Base-by-base conservation (phyloP, 2,329 filamentous ascomycete species). In the Colletotrichum costaricense region DNA sequence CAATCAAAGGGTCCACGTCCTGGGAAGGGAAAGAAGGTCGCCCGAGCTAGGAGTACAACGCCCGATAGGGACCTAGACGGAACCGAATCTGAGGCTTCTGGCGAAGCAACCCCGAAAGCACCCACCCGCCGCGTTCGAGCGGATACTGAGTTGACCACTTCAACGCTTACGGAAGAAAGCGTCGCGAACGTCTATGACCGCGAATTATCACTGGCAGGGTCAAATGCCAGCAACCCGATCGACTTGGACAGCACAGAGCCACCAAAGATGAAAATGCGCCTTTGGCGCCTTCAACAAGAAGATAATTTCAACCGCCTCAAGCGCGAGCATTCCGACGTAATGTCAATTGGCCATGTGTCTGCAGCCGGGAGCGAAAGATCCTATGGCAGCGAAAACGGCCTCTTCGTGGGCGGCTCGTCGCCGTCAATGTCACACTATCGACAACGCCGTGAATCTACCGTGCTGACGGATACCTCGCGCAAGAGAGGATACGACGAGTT, bases 181-280 rank as follows among this genome's bases (percentile, higher is more conserved):
- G 9, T 19, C 11, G 54, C 9, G 7, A 57, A 22, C 12, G 6
- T 4, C 19, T 33, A 63, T 12, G 60, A 54, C n/a, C 33, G 56
- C 16, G 12, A 58, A 16, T 6, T 49, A 14, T 69, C 59, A 12
- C 24, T 55, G 24, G 66, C 33, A n/a, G 70, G 70, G 6, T 73
- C 70, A 9, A 63, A 22, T 9, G 24, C 12, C 9, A 46, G 38
- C 12, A 73, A 69, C 26, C 71, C 71, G 8, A 73, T 73, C n/a
- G 62, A 71, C 11, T n/a, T 72, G 33, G 64, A 72, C 6, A 4
- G 38, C 7, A 42, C 30, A 14, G 42, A 26, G 58, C 35, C 65
- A 24, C 22, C 19, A 4, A 42, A 57, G 12, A 16, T 22, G 6
- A 22, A n/a, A 2, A 5, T 33, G n/a, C 63, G 24, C 5, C 35